These are phyloP conservation scores for Lichina pygmaea DNA, from an alignment of 495 filamentous ascomycete species.

Conservation along the genomic window DNA sequence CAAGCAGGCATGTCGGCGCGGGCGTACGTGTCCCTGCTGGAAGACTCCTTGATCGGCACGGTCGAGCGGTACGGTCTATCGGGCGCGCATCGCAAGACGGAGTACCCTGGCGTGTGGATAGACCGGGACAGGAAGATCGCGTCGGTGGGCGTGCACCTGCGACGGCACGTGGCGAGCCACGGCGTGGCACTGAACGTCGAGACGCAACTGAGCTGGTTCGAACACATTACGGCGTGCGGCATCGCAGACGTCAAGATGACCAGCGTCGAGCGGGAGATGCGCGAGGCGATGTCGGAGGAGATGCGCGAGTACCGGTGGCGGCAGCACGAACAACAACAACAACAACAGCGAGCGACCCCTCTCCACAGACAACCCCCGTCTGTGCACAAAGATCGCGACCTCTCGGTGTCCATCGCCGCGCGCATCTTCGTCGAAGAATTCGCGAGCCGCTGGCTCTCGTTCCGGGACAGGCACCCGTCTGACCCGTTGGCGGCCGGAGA, in stretches of 20 bases:
- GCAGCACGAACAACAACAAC: background rate
- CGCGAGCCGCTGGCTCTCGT: background rate
- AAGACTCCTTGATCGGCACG: slow-evolving; percentile 41
- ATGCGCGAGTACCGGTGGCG: too few relatives aligned
- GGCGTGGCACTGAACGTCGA: slow-evolving; percentile 64
- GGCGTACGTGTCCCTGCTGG: slow-evolving; percentile 47
- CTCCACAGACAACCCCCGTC: too few relatives aligned
- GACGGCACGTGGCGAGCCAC: slow-evolving; percentile 61
- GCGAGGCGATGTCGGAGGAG: too few relatives aligned
- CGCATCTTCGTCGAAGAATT: background rate
- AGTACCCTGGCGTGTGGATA: slow-evolving; percentile 76
- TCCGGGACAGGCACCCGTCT: background rate
- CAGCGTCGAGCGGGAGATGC: slow-evolving; percentile 18
- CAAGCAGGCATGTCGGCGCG: slow-evolving; percentile 18
- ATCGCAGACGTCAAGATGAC: slow-evolving; percentile 52
- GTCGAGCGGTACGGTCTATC: slow-evolving; percentile 27
- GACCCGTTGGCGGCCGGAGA: too few relatives aligned
- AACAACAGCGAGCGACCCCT: background rate
- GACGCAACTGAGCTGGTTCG: slow-evolving; percentile 43
- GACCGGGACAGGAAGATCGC: slow-evolving; percentile 42
- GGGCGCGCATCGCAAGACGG: slow-evolving; percentile 14
- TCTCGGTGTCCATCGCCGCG: background rate
- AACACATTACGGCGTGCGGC: slow-evolving; percentile 68
- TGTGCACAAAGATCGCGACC: background rate
- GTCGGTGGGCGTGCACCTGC: slow-evolving; percentile 67